Conservation (phyloP, 2,329 filamentous ascomycete species). For the Endoconidiophora polonica region DNA sequence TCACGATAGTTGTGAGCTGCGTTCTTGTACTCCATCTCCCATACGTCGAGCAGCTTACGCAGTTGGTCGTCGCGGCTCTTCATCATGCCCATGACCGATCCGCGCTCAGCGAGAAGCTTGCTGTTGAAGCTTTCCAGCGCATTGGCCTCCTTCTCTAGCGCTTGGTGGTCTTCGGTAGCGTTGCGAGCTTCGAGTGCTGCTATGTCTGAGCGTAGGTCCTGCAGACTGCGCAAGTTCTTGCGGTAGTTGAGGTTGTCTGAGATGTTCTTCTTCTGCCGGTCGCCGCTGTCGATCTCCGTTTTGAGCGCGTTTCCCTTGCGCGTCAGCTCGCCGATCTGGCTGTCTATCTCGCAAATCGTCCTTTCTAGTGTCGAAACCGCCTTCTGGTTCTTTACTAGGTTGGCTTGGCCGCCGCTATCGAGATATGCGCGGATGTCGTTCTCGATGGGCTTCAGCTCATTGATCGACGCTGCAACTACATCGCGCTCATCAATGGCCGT, state of each 20-base stretch:
- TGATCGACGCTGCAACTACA: conserved; percentile 54
- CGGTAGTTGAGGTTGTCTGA: conserved; percentile 78
- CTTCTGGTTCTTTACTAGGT: conserved; percentile 51
- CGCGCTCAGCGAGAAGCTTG: conserved; percentile 53
- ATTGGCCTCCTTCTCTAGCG: conserved; percentile 52
- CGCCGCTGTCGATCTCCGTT: conserved; percentile 60
- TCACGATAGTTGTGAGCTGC: conserved; percentile 69
- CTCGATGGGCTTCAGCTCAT: conserved; percentile 60
- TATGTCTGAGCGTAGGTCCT: conserved; percentile 53
- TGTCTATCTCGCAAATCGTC: conserved; percentile 47
- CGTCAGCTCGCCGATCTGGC: conserved; percentile 49
- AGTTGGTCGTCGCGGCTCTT: conserved; percentile 75
- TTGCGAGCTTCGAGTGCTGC: conserved; percentile 58
- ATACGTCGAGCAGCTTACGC: conserved; percentile 55
- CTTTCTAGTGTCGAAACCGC: conserved; percentile 53
- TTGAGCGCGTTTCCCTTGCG: conserved; percentile 61
- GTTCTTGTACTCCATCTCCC: conserved; percentile 72
- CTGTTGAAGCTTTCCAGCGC: conserved; percentile 52
- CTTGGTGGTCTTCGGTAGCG: conserved; percentile 65
- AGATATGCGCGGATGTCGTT: conserved; percentile 67
- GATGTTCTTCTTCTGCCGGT: conserved; percentile 73
- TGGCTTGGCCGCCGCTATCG: conserved; percentile 54
- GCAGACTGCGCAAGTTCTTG: conserved; percentile 51
- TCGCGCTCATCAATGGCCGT: conserved; percentile 55
- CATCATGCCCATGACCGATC: conserved; percentile 59